A percentile compares a stretch with the other conserved stretches of the same genome.
phyloP scores from a whole-genome alignment of 306 rosid species.

The Dryas drummondii region DNA sequence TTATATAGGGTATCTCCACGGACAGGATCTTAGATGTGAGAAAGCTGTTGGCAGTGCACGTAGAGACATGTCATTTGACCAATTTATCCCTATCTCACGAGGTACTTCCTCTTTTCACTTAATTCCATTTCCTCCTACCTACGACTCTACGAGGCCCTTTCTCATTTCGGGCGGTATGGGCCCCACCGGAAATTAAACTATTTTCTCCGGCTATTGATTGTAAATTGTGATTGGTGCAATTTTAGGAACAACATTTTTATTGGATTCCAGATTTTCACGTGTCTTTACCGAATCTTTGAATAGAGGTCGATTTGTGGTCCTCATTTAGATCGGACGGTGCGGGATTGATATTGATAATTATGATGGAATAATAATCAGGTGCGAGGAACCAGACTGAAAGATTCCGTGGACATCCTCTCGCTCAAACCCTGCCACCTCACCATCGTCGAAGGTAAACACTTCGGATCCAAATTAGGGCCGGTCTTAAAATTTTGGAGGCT shows the following conservation, averaged over 20 bases:
- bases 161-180: background rate
- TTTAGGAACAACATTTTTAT: background rate
- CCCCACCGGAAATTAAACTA: background rate
- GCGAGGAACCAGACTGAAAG: slow-evolving; percentile 68
- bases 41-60: slow-evolving; percentile 72
- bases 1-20: slow-evolving; percentile 76
- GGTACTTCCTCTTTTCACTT: slow-evolving; percentile 36
- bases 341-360: background rate
- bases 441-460: slow-evolving; percentile 60
- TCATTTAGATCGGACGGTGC: background rate
- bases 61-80: slow-evolving; percentile 83
- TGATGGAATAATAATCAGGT: slow-evolving; percentile 37
- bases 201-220: background rate
- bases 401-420: slow-evolving; percentile 69
- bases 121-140: too few relatives aligned
- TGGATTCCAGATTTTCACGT: background rate
- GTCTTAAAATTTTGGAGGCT: too few relatives aligned
- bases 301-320: background rate
- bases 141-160: background rate
- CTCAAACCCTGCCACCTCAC: slow-evolving; percentile 84
- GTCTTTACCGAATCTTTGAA: background rate
- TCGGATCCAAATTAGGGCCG: background rate
- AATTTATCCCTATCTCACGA: slow-evolving; percentile 80
- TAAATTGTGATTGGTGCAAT: background rate
- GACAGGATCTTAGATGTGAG: slow-evolving; percentile 84